A percentile compares a stretch with the other conserved stretches of the same genome.
Conservation (phyloP, 208 protist species). For the Acanthamoeba triangularis region DNA sequence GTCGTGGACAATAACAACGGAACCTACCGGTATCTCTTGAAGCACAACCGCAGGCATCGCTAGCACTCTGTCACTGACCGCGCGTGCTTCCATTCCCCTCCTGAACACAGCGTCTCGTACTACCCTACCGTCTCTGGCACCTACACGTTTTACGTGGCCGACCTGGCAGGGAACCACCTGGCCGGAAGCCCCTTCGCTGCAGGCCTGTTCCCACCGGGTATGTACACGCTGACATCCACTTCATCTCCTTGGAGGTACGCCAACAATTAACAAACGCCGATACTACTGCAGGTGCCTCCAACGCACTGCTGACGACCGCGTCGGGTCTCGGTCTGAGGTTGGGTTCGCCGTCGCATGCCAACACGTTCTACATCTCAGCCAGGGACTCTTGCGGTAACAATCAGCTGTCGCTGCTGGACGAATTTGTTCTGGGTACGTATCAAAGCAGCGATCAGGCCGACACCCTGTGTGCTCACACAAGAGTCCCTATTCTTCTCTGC, state of each 20-base stretch:
- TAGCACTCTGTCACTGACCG: not conserved
- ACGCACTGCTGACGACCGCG: conserved; percentile 24
- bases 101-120: not conserved
- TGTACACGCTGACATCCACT: not conserved
- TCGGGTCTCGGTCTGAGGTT: not conserved
- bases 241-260: not conserved
- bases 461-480: not conserved
- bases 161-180: not conserved
- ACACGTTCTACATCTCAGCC: conserved; percentile 55
- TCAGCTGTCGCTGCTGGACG: not conserved
- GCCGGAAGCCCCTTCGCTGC: conserved; percentile 36
- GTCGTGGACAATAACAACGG: conserved; percentile 62
- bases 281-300: not conserved
- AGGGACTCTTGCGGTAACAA: conserved; percentile 52
- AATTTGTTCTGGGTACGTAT: conserved; percentile 32
- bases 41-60: too few relatives aligned
- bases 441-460: not conserved
- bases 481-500: not conserved
- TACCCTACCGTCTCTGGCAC: not conserved
- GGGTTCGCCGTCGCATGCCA: conserved; percentile 2
- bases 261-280: not conserved
- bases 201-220: conserved; percentile 60
- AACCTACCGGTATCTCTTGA: conserved; percentile 52
- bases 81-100: not conserved
- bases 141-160: conserved; percentile 30